Evolutionary conservation across 768 basidiomycete species (phyloP).

Genomic region (Brasilioporus rufonigricans): DNA sequence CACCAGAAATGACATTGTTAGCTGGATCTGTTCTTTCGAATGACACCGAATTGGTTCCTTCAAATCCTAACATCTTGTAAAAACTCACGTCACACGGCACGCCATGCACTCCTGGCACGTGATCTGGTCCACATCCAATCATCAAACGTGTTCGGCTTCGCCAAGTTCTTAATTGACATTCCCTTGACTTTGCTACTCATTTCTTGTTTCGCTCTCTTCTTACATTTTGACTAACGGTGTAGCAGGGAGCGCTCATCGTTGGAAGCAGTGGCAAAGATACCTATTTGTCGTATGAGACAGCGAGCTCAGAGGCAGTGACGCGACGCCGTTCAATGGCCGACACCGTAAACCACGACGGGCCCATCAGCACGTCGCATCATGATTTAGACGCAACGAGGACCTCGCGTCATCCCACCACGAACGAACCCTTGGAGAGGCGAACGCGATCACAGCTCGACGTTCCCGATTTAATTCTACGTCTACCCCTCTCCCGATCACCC

Average conservation of each 20-base stretch:
- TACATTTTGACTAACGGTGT: not conserved
- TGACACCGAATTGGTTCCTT: too few species aligned
- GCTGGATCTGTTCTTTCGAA: too few species aligned
- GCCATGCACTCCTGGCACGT: not conserved
- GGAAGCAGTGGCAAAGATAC: not conserved
- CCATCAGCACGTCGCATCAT: slow-evolving; percentile 3
- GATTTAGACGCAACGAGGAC: not conserved
- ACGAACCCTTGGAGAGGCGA: slow-evolving; percentile 17
- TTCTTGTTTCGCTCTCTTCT: not conserved
- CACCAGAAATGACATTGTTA: too few species aligned
- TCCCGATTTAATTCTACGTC: slow-evolving; percentile 44
- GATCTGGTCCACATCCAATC: slow-evolving; percentile 2
- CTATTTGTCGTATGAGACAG: not conserved
- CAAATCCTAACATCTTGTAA: too few species aligned
- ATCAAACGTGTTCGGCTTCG: not conserved
- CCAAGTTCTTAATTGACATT: not conserved
- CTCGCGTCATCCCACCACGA: not conserved
- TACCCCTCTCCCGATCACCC: slow-evolving; percentile 46
- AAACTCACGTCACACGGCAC: too few species aligned
- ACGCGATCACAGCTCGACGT: slow-evolving; percentile 54
- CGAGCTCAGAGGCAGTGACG: not conserved
- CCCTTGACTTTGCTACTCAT: not conserved
- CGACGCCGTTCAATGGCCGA: slow-evolving; percentile 15
- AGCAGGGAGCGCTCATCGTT: not conserved
- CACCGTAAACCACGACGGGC: slow-evolving; percentile 10